Conservation (phyloP, 192 early-diverging fungal species). For the Backusella macrospora region DNA sequence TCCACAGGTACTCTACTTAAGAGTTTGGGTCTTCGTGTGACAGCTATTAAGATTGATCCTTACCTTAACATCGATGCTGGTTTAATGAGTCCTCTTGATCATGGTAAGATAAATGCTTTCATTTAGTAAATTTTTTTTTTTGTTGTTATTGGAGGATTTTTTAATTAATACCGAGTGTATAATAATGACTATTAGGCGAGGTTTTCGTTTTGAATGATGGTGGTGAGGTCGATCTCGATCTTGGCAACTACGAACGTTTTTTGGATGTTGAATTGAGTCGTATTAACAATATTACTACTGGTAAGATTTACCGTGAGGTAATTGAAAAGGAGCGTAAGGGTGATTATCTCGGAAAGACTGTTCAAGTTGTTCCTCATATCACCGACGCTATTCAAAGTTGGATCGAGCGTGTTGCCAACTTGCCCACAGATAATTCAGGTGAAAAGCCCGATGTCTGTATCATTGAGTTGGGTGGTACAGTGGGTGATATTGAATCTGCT, state of each 20-base stretch:
- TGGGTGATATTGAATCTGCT: constrained; percentile 98
- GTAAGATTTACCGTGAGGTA: constrained; percentile 95
- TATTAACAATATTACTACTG: constrained; percentile 99
- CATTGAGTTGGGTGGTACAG: constrained; percentile 96
- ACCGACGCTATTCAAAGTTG: constrained; percentile 98
- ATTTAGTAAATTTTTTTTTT: background rate
- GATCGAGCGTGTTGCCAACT: constrained; percentile 90
- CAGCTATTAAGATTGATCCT: constrained; percentile 99
- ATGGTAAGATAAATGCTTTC: constrained; percentile 61
- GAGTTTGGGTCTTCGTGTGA: constrained; percentile 88
- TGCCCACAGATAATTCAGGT: constrained; percentile 83
- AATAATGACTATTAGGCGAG: constrained; percentile 67
- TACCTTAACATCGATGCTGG: constrained; percentile 99
- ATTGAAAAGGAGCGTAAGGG: constrained; percentile 93
- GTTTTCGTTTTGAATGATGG: constrained; percentile 99
- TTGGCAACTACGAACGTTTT: constrained; percentile 99
- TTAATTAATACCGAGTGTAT: background rate
- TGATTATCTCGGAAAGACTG: constrained; percentile 97
- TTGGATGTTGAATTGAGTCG: constrained; percentile 90
- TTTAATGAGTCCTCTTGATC: constrained; percentile 94
- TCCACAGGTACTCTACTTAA: constrained; percentile 94
- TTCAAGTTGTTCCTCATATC: constrained; percentile 98
- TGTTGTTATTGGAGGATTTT: background rate
- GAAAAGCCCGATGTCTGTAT: constrained; percentile 95
- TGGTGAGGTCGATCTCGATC: constrained; percentile 98